A percentile compares a stretch with the other conserved stretches of the same genome.
phyloP scores from a whole-genome alignment of 176 grass and related monocot species.

The Olyra latifolia region DNA sequence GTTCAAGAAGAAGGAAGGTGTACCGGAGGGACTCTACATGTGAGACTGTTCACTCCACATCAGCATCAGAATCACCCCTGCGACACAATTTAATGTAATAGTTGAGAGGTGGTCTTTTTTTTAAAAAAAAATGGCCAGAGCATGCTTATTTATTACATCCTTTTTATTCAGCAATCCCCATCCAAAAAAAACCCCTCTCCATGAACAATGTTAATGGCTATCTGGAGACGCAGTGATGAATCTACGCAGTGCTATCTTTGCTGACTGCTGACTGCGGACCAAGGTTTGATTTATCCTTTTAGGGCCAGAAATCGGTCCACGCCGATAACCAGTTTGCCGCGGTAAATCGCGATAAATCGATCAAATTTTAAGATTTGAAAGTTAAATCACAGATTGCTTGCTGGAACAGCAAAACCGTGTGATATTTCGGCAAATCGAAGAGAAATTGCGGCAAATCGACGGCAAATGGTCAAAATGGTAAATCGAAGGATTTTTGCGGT shows the following conservation, averaged over 20 bases:
- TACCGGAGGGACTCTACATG: conserved; percentile 95
- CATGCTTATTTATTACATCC: background rate
- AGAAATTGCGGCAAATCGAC: no score
- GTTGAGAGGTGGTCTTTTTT: conserved; percentile 22
- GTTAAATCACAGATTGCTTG: no score
- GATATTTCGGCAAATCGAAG: no score
- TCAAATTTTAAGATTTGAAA: no score
- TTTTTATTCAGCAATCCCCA: background rate
- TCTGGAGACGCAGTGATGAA: background rate
- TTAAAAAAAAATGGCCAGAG: background rate
- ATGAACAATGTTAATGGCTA: conserved; percentile 6
- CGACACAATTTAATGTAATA: background rate
- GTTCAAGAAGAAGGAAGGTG: conserved; percentile 98
- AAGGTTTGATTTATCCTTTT: no score
- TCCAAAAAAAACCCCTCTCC: background rate
- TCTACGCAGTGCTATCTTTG: conserved; percentile 11
- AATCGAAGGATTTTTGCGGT: no score
- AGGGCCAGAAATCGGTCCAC: no score
- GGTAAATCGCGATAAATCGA: no score
- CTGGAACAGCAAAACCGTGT: no score
- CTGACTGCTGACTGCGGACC: background rate
- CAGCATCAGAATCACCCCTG: background rate
- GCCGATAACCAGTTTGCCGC: no score
- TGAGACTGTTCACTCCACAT: conserved; percentile 21
- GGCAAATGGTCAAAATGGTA: no score